Conservation (phyloP, 306 rosid species). For the Fragaria vesca region DNA sequence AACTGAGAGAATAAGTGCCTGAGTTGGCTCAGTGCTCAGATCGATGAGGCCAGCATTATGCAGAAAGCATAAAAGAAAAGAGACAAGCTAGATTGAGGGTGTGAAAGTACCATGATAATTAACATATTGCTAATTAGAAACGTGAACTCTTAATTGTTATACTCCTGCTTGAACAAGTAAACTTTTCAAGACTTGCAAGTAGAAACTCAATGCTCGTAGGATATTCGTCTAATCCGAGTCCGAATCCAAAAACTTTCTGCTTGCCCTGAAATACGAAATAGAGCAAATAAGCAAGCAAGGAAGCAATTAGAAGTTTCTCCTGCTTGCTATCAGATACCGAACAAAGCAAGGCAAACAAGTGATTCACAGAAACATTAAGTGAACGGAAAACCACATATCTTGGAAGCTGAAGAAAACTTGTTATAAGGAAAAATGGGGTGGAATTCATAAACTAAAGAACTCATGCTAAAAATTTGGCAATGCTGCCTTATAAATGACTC, state of each 20-base stretch:
- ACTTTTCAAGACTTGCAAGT: background rate
- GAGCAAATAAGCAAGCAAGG: background rate
- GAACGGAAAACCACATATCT: too few relatives aligned
- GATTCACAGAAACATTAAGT: background rate
- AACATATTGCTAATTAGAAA: background rate
- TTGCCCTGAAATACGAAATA: background rate
- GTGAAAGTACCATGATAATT: background rate
- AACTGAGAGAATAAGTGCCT: background rate
- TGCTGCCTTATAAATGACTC: conserved; percentile 1
- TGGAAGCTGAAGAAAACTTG: conserved; percentile 10
- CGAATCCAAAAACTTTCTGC: background rate
- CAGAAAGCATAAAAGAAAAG: background rate
- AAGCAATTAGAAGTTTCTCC: background rate
- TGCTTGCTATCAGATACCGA: background rate
- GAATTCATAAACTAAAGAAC: background rate
- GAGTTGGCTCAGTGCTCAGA: too few relatives aligned
- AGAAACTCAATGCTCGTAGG: background rate
- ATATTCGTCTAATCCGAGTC: background rate
- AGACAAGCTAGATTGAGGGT: background rate
- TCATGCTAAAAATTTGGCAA: conserved; percentile 11
- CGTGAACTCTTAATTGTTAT: background rate
- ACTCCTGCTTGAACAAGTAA: background rate
- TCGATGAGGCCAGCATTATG: background rate
- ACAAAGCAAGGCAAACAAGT: background rate
- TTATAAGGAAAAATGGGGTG: conserved; percentile 11